phyloP scores from a whole-genome alignment of 2,329 filamentous ascomycete genomes.

The Xylaria polymorpha region DNA sequence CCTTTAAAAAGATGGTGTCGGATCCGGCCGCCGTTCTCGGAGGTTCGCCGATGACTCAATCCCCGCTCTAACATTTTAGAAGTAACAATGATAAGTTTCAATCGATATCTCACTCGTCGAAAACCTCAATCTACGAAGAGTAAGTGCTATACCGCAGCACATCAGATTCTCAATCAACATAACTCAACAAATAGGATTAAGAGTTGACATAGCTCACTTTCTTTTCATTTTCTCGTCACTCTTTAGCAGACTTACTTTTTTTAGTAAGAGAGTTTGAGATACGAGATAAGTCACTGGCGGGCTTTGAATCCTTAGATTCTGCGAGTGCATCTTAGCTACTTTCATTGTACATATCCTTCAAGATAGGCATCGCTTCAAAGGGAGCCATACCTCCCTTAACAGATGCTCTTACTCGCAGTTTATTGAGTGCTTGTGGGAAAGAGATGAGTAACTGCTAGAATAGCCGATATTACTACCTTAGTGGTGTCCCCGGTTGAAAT shows the following conservation, averaged over 20 bases:
- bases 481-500: not conserved
- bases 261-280: not conserved
- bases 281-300: not conserved
- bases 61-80: not conserved
- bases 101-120: not conserved
- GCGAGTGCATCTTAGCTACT: not conserved
- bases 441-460: not conserved
- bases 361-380: not conserved
- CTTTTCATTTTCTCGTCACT: not conserved
- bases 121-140: not conserved
- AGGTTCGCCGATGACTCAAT: conserved; percentile 25
- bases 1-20: not conserved
- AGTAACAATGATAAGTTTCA: not conserved
- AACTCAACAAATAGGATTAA: too few relatives aligned
- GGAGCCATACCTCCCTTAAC: not conserved
- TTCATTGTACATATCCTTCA: not conserved
- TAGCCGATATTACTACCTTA: not conserved
- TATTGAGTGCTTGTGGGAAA: not conserved
- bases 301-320: not conserved
- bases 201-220: not conserved
- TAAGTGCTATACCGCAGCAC: too few relatives aligned
- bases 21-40: conserved; percentile 24
- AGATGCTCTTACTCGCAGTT: not conserved
- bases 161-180: too few relatives aligned
- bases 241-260: not conserved